Base-by-base conservation (phyloP, 805 yeast species). In the Saccharomycopsis vini region DNA sequence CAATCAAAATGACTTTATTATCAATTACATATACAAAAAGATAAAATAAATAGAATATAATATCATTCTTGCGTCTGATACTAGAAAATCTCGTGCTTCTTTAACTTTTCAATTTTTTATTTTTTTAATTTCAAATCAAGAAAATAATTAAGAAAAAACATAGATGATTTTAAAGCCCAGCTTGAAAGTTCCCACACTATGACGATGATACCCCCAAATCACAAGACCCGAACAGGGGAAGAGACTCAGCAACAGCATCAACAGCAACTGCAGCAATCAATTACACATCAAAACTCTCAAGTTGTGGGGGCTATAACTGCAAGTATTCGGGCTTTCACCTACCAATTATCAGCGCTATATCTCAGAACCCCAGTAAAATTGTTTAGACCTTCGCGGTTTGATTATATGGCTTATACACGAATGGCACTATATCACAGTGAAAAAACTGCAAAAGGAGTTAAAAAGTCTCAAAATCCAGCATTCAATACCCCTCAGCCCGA, bases 311-410 rank as follows among this genome's bases (percentile, higher is more conserved):
- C 84, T 0, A 71, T 85, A 10, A 79, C 94, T 0, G 96, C 95
- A 0, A 89, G 95, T 47, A 76, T 87, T 3, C 68, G 97, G 30
- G 95, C 95, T 0, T 54, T 87, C 21, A 71, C 85, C n/a, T 77
- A 77, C 48, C 95, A 89, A 61, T 51, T 87, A 30, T 80, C 87
- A 36, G 67, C 88, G 1, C 64, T 90, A 24, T 90, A 89, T 58
- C 61, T 88, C 36, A 69, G 97, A 45, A 84, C 94, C 1, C 79
- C 79, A 1, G 82, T 87, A 36, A 89, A 90, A 64, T 68, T 89
- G 19, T 90, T 90, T 60, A 68, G 95, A 29, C 97, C 97, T 1
- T 79, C 95, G 3, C 65, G 97, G 33, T 84, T 90, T 49, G 97
- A 90, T 59, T 87, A 85, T 55, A 65, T 86, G 57, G 84, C 84